These are phyloP conservation scores for Vitis riparia DNA, from an alignment of 164 flowering plant species.

Conservation along the genomic window DNA sequence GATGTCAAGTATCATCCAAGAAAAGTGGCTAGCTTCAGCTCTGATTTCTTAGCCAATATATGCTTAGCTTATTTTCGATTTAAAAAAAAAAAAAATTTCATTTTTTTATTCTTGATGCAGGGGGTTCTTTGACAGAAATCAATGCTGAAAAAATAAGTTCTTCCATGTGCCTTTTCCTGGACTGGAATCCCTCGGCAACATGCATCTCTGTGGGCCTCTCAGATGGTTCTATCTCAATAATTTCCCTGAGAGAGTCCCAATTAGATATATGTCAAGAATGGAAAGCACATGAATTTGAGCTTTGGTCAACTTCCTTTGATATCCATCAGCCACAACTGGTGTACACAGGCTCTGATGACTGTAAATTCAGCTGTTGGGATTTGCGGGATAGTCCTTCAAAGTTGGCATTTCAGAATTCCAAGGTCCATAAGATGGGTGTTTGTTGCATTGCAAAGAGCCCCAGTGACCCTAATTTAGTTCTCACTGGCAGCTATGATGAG, in stretches of 20 bases:
- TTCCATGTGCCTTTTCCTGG: constrained; percentile 91
- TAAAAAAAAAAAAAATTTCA: neutral
- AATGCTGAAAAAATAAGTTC: constrained; percentile 47
- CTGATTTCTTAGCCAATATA: no score
- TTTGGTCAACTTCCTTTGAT: constrained; percentile 84
- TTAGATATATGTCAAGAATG: constrained; percentile 49
- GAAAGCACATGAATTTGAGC: constrained; percentile 92
- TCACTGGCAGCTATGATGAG: constrained; percentile 95
- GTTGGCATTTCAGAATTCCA: constrained; percentile 63
- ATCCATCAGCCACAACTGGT: constrained; percentile 71
- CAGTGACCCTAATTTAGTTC: constrained; percentile 43
- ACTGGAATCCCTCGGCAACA: constrained; percentile 77
- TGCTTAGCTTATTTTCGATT: no score
- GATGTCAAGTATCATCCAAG: no score
- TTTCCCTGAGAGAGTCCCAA: constrained; percentile 52
- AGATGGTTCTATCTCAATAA: constrained; percentile 72
- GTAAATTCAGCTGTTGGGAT: constrained; percentile 90
- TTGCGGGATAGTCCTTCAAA: constrained; percentile 54
- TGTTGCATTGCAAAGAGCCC: constrained; percentile 78
- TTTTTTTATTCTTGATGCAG: constrained; percentile 28
- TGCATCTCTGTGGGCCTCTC: constrained; percentile 73
- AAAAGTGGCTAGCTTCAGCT: no score
- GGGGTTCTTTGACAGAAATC: constrained; percentile 44
- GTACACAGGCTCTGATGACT: constrained; percentile 92
- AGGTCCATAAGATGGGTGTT: constrained; percentile 79